These are phyloP conservation scores for Calvatia gigantea DNA, from an alignment of 768 basidiomycete species.

Conservation along the genomic window DNA sequence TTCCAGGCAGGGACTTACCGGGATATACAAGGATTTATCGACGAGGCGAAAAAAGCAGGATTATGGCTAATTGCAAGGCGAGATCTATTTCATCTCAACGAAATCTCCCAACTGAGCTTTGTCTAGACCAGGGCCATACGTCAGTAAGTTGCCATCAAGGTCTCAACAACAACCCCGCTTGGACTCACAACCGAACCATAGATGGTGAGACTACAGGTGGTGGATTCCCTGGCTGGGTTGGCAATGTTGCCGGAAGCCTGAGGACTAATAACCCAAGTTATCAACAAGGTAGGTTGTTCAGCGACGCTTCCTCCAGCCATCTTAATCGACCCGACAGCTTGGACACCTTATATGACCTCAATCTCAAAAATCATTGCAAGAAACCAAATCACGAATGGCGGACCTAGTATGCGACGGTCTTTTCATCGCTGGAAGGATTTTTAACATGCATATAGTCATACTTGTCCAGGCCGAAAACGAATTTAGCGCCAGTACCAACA, in stretches of 20 bases:
- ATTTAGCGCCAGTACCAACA: constrained; percentile 38
- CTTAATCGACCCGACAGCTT: constrained; percentile 29
- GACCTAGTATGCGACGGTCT: constrained; percentile 39
- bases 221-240: constrained; percentile 59
- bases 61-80: constrained; percentile 56
- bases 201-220: constrained; percentile 53
- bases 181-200: background rate
- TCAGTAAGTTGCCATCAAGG: constrained; percentile 30
- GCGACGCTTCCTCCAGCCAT: background rate
- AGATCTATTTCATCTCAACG: background rate
- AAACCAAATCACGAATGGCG: constrained; percentile 58
- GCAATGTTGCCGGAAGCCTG: constrained; percentile 46
- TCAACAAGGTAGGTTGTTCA: constrained; percentile 29
- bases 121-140: constrained; percentile 47
- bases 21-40: constrained; percentile 49
- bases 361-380: constrained; percentile 46
- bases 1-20: constrained; percentile 47
- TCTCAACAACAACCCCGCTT: background rate
- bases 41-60: constrained; percentile 47
- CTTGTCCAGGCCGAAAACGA: constrained; percentile 56
- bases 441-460: constrained; percentile 31
- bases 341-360: constrained; percentile 52
- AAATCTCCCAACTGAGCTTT: background rate
- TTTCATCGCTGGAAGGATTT: background rate
- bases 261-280: constrained; percentile 49